Evolutionary conservation across 192 early-diverging fungal genomes (phyloP).

Genomic region (Entomortierella lignicola): DNA sequence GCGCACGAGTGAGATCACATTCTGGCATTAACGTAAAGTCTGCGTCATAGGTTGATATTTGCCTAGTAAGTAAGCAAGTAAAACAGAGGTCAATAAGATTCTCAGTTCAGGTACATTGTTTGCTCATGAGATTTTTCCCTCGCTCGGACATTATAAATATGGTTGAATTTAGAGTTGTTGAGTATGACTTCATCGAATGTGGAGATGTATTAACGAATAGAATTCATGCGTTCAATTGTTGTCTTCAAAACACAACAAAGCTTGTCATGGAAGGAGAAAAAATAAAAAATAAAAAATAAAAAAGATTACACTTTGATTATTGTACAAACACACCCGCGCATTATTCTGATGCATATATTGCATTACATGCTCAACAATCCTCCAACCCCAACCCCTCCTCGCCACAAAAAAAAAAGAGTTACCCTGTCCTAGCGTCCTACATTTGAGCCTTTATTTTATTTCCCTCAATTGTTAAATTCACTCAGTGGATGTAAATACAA

Average conservation of each 20-base stretch:
- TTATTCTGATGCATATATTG: neutral
- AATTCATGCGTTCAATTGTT: constrained; percentile 1
- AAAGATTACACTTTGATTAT: neutral
- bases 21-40: constrained; percentile 53
- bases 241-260: neutral
- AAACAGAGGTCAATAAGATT: neutral
- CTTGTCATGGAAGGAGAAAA: neutral
- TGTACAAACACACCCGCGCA: neutral
- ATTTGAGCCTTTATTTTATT: neutral
- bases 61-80: constrained; percentile 8
- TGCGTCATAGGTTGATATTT: constrained; percentile 54
- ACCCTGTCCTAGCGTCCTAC: neutral
- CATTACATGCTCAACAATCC: neutral
- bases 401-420: neutral
- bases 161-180: neutral
- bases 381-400: neutral
- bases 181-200: constrained; percentile 6
- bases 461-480: neutral
- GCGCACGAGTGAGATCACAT: constrained; percentile 42
- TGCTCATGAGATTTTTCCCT: neutral
- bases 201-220: neutral
- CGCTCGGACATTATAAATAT: neutral
- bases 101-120: neutral
- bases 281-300: neutral
- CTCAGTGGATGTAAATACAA: neutral